Evolutionary conservation across 495 filamentous ascomycete genomes (phyloP), one percentile per base, ranked within the genome.

Genomic region (Penicillium lividum): DNA sequence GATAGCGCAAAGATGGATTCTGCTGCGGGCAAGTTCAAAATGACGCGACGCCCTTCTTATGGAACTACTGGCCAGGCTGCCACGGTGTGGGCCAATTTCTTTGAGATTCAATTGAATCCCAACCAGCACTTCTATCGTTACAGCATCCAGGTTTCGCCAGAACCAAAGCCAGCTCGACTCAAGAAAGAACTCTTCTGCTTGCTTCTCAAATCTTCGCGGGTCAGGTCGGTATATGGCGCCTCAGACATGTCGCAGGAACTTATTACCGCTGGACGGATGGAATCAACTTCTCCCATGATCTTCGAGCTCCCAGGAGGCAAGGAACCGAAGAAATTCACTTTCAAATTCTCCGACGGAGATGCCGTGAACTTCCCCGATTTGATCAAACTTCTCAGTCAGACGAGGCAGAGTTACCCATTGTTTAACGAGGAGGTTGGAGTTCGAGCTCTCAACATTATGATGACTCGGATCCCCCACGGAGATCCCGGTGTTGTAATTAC

Each of bases 371-470:
- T 3, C 33, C 10, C 33, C 8, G 13, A 4, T 36, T 36, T 9
- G 13, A 11, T 11, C 33, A 36, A 11, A 11, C 3, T 4, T 36
- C 9, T 11, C 8, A 11, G 33, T 36, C 33, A 9, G 8, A 9
- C 51, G 5, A 18, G 5, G 4, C 15, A 27, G 15, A 13, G 34
- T 13, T 25, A 34, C 3, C 31, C 29, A 8, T 5, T 57, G 13
- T 0, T 15, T 0, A 13, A 49, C 0, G 67, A 67, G 46, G 28
- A 33, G 0, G 55, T 68, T 15, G 43, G 71, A 18, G 64, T 81
- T 15, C 77, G 80, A 48, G 58, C 70, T 0, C 59, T 83, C n/a
- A 84, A 84, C 62, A 79, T 82, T 47, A 53, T 82, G 51, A 71
- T 67, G 66, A 59, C 42, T 54, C 46, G 46, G 16, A 6, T 16